phyloP scores from a whole-genome alignment of 768 basidiomycete genomes.

The Boletus rubropictus region DNA sequence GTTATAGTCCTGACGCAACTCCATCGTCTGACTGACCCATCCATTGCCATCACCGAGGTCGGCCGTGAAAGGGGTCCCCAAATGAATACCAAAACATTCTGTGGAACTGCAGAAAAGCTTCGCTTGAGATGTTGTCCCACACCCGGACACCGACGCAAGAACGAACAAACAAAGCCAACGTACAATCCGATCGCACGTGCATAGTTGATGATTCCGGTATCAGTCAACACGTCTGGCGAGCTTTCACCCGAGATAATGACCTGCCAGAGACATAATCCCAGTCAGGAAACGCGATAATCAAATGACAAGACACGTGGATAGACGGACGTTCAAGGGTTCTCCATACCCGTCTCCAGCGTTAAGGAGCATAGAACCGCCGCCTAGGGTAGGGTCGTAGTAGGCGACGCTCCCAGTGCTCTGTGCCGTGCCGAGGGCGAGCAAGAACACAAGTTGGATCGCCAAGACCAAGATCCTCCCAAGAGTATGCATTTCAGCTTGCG shows the following conservation, averaged over 20 bases:
- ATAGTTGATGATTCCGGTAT: slow-evolving; percentile 52
- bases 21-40: slow-evolving; percentile 38
- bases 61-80: slow-evolving; percentile 35
- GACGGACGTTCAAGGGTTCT: slow-evolving; percentile 40
- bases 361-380: slow-evolving; percentile 42
- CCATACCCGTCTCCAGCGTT: slow-evolving; percentile 35
- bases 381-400: slow-evolving; percentile 31
- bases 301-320: neutral
- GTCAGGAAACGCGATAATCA: neutral
- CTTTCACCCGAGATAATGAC: slow-evolving; percentile 65
- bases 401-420: slow-evolving; percentile 9
- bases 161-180: slow-evolving; percentile 12
- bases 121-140: neutral
- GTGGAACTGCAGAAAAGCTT: slow-evolving; percentile 24
- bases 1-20: slow-evolving; percentile 42
- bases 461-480: neutral
- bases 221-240: slow-evolving; percentile 50
- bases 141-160: neutral
- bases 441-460: neutral
- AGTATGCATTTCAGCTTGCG: slow-evolving; percentile 5
- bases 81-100: slow-evolving; percentile 37
- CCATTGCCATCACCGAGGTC: slow-evolving; percentile 47
- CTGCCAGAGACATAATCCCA: slow-evolving; percentile 16
- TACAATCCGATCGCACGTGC: slow-evolving; percentile 62
- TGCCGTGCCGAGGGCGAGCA: neutral